Conservation (phyloP, 2,329 filamentous ascomycete species). For the Cladosporium oxysporum region DNA sequence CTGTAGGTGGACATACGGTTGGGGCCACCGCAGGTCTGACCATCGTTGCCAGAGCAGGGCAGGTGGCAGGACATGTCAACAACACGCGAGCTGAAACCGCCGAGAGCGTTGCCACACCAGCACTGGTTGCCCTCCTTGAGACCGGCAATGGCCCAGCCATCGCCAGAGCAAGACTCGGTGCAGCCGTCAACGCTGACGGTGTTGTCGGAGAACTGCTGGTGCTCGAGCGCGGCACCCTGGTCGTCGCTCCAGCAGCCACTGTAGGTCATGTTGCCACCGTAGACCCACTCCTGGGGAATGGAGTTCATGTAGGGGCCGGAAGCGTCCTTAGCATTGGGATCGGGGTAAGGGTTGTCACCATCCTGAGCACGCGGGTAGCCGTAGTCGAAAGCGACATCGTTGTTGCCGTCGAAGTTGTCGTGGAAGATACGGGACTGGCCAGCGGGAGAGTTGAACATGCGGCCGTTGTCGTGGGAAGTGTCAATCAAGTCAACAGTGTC, state of each 20-base stretch:
- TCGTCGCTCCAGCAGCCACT: constrained; percentile 39
- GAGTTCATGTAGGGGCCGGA: constrained; percentile 17
- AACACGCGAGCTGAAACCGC: constrained; percentile 26
- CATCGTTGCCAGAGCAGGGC: constrained; percentile 34
- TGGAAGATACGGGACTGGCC: constrained; percentile 38
- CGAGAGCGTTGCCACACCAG: constrained; percentile 36
- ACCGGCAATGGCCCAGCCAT: constrained; percentile 38
- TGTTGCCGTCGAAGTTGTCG: constrained; percentile 39
- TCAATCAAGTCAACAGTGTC: constrained; percentile 37
- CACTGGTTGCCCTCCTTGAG: constrained; percentile 36
- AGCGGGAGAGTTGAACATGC: constrained; percentile 36
- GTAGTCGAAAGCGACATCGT: constrained; percentile 34
- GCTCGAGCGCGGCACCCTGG: constrained; percentile 28
- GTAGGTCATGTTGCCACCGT: constrained; percentile 37
- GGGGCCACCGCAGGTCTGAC: constrained; percentile 33
- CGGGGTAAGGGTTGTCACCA: constrained; percentile 30
- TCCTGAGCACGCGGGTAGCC: constrained; percentile 36
- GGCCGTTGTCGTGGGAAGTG: constrained; percentile 36
- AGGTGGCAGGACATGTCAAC: constrained; percentile 33
- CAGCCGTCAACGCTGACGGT: constrained; percentile 34
- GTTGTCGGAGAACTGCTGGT: constrained; percentile 27
- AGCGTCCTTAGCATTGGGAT: constrained; percentile 2
- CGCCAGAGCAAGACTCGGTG: constrained; percentile 31
- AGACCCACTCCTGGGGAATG: constrained; percentile 23
- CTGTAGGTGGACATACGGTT: constrained; percentile 31